Evolutionary conservation across 2,329 filamentous ascomycete genomes (phyloP).

Genomic region (Cadophora sp.): DNA sequence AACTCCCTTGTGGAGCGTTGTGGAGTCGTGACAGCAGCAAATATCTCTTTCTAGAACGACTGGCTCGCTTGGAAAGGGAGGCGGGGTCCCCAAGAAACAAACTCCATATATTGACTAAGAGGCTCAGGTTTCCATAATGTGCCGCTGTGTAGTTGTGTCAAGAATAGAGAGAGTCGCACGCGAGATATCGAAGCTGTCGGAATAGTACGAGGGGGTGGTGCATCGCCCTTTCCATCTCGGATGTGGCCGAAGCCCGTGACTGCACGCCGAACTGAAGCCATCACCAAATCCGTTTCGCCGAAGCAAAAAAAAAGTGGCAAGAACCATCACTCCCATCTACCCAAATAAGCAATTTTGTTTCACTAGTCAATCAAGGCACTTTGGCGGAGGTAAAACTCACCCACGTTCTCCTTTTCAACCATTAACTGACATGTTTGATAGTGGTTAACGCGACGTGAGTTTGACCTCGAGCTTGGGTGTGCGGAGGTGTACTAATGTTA

Average conservation of each 20-base stretch:
- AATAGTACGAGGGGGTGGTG: no score
- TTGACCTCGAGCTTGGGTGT: background rate
- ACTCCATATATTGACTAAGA: background rate
- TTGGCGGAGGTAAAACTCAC: background rate
- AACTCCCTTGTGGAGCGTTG: background rate
- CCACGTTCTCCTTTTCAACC: background rate
- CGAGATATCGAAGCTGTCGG: no score
- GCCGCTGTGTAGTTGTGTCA: background rate
- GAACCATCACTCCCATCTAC: background rate
- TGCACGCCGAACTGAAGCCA: background rate
- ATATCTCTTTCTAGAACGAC: background rate
- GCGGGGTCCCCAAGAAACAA: background rate
- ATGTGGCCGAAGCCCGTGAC: background rate
- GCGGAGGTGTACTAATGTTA: background rate
- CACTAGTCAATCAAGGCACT: background rate
- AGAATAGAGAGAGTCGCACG: no score
- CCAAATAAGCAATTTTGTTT: background rate
- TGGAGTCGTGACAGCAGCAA: background rate
- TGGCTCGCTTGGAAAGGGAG: background rate
- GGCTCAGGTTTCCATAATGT: background rate
- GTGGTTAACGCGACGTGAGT: conserved; percentile 10
- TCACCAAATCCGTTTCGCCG: conserved; percentile 3
- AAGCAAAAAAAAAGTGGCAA: background rate
- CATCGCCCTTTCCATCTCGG: background rate
- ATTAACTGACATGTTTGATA: background rate